Evolutionary conservation across 768 basidiomycete species (phyloP), one percentile per base, ranked within the genome.

Genomic region (Sistotremastrum niveocremeum): DNA sequence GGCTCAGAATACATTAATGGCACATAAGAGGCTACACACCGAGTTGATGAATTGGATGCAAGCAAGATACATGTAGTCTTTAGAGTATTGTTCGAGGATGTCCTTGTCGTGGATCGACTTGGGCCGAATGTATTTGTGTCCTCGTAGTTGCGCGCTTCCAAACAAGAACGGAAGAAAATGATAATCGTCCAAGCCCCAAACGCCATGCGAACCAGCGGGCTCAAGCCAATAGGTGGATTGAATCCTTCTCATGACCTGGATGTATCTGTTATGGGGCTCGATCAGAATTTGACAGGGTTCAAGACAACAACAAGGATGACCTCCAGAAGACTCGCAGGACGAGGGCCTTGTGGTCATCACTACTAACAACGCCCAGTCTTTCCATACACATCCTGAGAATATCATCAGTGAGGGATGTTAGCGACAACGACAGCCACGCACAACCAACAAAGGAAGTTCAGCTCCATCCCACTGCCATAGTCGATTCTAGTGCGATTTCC

Each of bases 381-480:
- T 79, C 74, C 2, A 98, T 66, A 56, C 89, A 97, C 36, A 90
- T 66, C 50, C 94, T 97, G 56, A 30, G 49, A n/a, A 39, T 44
- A n/a, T 7, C 34, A 29, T 34, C 37, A 41, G 20, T 7, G 0
- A 46, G n/a, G 11, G 1, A 20, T 20, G 20, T 1, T 9, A 33
- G 3, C 51, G 7, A 49, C 31, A 33, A 39, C 29, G 5, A 2
- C 41, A 5, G 2, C 30, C 7, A 67, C 88, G 53, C 59, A 95
- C 93, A 98, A 58, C 91, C 91, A 97, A 56, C 93, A 97, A 3
- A 98, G 49, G 57, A 97, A 99, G 62, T 97, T 94, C 39, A 98
- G 71, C 58, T 99, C 95, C 94, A 98, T 98, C 9, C 95, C 95
- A 55, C 91, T 95, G n/a, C 95, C 95, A 62, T 99, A 99, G 63